Evolutionary conservation across 768 basidiomycete species (phyloP).

Genomic region (Agrocybe pediades): DNA sequence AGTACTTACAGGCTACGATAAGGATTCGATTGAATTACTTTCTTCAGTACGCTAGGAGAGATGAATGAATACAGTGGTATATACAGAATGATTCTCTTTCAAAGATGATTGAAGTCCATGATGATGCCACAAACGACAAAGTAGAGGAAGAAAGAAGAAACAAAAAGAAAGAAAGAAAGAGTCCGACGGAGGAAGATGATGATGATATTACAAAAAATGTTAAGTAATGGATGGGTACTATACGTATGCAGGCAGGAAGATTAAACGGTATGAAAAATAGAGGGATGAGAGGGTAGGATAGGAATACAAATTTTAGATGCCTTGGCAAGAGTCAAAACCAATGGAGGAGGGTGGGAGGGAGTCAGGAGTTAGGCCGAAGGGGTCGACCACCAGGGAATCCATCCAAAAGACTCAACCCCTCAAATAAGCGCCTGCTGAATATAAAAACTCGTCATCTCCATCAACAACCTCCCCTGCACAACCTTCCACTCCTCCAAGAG

Average conservation of each 20-base stretch:
- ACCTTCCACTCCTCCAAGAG: constrained; percentile 59
- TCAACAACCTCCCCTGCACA: constrained; percentile 43
- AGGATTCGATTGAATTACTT: neutral
- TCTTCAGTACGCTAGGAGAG: neutral
- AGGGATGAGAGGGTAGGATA: no score
- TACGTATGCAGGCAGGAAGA: no score
- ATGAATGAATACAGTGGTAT: neutral
- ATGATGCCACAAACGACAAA: neutral
- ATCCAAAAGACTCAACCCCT: no score
- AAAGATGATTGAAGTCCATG: neutral
- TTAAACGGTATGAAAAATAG: no score
- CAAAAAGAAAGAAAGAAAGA: neutral
- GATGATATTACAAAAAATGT: no score
- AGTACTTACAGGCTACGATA: no score
- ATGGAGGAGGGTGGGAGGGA: no score
- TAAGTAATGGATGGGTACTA: no score
- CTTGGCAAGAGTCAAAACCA: no score
- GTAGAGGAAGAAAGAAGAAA: neutral
- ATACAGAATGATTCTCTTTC: neutral
- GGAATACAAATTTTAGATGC: no score
- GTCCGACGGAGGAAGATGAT: neutral
- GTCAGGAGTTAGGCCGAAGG: no score
- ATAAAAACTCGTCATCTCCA: constrained; percentile 44
- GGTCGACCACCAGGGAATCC: no score
- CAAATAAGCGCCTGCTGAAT: constrained; percentile 29